These are phyloP conservation scores for Paecilomyces formosus DNA, from an alignment of 2,329 filamentous ascomycete species.

Conservation along the genomic window DNA sequence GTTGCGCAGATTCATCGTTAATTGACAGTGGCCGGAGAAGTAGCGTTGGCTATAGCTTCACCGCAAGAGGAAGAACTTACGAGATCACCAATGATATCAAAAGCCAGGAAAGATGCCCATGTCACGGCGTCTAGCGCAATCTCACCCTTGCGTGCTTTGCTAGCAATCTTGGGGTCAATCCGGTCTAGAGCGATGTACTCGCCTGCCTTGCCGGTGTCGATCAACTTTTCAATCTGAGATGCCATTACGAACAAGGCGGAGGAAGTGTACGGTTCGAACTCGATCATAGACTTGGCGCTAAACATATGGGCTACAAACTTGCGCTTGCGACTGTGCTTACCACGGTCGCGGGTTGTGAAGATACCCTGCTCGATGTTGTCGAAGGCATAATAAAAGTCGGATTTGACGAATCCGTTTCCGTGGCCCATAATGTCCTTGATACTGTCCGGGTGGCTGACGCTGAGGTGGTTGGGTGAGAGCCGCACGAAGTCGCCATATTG, in stretches of 20 bases:
- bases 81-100: not conserved
- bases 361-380: conserved; percentile 25
- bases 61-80: not conserved
- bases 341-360: conserved; percentile 25
- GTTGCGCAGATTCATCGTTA: not conserved
- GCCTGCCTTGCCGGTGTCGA: conserved; percentile 3
- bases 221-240: conserved; percentile 10
- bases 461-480: not conserved
- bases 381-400: conserved; percentile 25
- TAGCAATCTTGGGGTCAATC: no score
- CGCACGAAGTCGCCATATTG: not conserved
- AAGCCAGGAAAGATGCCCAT: not conserved
- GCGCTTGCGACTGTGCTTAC: conserved; percentile 25
- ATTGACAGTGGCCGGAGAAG: not conserved
- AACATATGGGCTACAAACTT: conserved; percentile 29
- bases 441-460: not conserved
- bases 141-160: not conserved
- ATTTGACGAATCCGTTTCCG: conserved; percentile 27
- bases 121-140: not conserved
- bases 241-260: conserved; percentile 14
- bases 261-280: conserved; percentile 25
- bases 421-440: conserved; percentile 38
- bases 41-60: no score
- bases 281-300: conserved; percentile 21
- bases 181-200: conserved; percentile 5